A percentile compares a stretch with the other conserved stretches of the same genome.
phyloP scores from a whole-genome alignment of 2,329 filamentous ascomycete species.

The Alternaria burnsii region DNA sequence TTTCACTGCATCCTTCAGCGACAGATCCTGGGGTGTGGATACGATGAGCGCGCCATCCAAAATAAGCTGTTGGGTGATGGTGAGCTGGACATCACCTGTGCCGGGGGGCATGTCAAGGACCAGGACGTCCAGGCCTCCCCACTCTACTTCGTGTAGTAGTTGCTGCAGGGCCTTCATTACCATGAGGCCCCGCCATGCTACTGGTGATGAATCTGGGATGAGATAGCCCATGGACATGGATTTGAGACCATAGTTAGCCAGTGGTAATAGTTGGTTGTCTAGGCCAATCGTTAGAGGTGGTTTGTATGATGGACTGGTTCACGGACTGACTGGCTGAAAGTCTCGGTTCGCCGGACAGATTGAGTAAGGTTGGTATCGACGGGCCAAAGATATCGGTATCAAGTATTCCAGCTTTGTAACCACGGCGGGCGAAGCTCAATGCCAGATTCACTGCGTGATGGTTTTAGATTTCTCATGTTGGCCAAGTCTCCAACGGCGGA shows the following conservation, averaged over 20 bases:
- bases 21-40: slow-evolving; percentile 91
- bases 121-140: slow-evolving; percentile 87
- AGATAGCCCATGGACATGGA: slow-evolving; percentile 99
- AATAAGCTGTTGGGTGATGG: slow-evolving; percentile 94
- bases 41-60: slow-evolving; percentile 88
- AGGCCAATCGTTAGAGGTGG: slow-evolving; percentile 15
- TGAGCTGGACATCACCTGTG: slow-evolving; percentile 94
- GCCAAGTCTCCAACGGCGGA: not conserved
- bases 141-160: slow-evolving; percentile 92
- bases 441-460: slow-evolving; percentile 75
- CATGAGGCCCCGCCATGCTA: slow-evolving; percentile 97
- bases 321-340: slow-evolving; percentile 71
- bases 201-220: slow-evolving; percentile 78
- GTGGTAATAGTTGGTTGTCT: slow-evolving; percentile 83
- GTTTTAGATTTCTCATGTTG: slow-evolving; percentile 6
- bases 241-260: slow-evolving; percentile 94
- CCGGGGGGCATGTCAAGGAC: slow-evolving; percentile 92
- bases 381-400: slow-evolving; percentile 98
- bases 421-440: slow-evolving; percentile 82
- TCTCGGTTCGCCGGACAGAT: slow-evolving; percentile 80
- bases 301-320: not conserved
- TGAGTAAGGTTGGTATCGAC: slow-evolving; percentile 88
- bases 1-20: slow-evolving; percentile 88
- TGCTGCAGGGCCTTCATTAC: slow-evolving; percentile 97
- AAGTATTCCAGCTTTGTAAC: slow-evolving; percentile 84